phyloP scores from a whole-genome alignment of 441 rosid species.

The Populus tomentosa region DNA sequence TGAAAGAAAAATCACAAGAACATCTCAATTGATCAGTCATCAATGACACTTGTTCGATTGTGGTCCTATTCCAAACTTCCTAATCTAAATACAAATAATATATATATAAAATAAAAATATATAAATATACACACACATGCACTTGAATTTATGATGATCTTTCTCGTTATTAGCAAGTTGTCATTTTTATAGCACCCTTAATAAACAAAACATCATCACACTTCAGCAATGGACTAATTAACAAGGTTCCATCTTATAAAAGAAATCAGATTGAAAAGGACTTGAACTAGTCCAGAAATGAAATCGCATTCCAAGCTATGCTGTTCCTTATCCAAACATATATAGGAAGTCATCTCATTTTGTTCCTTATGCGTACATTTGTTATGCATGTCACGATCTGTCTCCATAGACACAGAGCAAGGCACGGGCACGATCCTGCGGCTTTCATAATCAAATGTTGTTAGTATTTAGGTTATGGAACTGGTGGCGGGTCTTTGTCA shows the following conservation, averaged over 20 bases:
- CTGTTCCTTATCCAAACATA: conserved; percentile 28
- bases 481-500: conserved; percentile 28
- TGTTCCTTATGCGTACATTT: conserved; percentile 16
- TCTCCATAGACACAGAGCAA: conserved; percentile 4
- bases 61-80: too few species aligned
- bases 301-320: background rate
- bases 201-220: background rate
- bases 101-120: too few species aligned
- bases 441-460: conserved; percentile 7
- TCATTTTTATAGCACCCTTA: background rate
- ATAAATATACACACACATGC: background rate
- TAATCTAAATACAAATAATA: too few species aligned
- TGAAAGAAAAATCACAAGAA: background rate
- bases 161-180: conserved; percentile 13
- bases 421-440: conserved; percentile 9
- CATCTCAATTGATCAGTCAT: background rate
- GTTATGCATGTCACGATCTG: conserved; percentile 21
- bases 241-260: background rate
- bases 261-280: conserved; percentile 15
- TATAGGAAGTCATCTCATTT: conserved; percentile 4
- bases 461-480: background rate
- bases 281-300: background rate
- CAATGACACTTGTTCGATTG: background rate
- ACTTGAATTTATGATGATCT: background rate
- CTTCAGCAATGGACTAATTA: background rate